phyloP scores from a whole-genome alignment of 1,284 basidiomycete species.

The Pseudozyma flocculosa region DNA sequence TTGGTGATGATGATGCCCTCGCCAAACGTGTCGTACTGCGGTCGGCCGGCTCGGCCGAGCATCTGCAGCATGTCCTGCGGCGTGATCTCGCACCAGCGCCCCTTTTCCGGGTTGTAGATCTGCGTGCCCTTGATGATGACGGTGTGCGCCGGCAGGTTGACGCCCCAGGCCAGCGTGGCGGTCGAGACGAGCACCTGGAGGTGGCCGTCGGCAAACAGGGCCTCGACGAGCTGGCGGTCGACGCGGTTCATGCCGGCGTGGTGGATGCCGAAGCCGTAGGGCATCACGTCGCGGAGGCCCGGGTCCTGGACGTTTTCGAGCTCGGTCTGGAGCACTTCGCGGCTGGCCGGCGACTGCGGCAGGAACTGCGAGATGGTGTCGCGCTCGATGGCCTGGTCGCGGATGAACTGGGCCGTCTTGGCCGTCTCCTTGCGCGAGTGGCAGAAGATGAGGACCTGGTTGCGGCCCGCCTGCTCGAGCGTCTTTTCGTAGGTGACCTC shows the following conservation, averaged over 20 bases:
- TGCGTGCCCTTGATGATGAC: conserved; percentile 97
- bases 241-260: conserved; percentile 96
- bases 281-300: conserved; percentile 84
- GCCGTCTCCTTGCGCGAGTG: conserved; percentile 99
- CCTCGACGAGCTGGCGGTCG: conserved; percentile 93
- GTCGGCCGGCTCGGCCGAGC: conserved; percentile 94
- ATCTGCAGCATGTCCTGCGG: conserved; percentile 94
- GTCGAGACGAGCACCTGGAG: conserved; percentile 97
- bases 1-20: conserved; percentile 96
- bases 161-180: conserved; percentile 97
- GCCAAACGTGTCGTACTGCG: conserved; percentile 90
- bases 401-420: conserved; percentile 81
- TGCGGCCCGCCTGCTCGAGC: conserved; percentile 59
- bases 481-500: conserved; percentile 83
- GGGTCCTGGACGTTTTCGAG: conserved; percentile 82
- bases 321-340: conserved; percentile 95
- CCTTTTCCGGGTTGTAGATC: conserved; percentile 66
- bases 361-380: conserved; percentile 76
- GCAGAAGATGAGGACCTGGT: conserved; percentile 99
- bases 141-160: conserved; percentile 97
- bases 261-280: conserved; percentile 96
- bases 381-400: conserved; percentile 76
- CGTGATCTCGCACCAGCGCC: conserved; percentile 80
- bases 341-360: conserved; percentile 73
- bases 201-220: conserved; percentile 83